Base-by-base conservation (phyloP, 306 rosid species). In the Carpinus viminea region DNA sequence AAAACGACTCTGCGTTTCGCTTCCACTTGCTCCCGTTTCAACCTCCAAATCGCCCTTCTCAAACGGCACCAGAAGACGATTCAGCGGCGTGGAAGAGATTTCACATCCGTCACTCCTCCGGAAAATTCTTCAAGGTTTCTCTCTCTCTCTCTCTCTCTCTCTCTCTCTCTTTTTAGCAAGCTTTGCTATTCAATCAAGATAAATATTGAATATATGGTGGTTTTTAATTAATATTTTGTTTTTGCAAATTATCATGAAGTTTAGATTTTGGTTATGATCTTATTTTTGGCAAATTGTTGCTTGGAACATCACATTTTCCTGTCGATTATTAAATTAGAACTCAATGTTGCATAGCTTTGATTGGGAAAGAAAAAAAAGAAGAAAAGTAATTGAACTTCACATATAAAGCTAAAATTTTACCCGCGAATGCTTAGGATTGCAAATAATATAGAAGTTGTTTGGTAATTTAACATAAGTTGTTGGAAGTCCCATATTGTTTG, bases 61-160 rank as follows among this genome's bases (percentile, higher is more conserved):
- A 85, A 34, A 0, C 64, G 17, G 57, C 60, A 43, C 21, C 87
- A 15, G 82, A 82, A 43, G 62, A 84, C 2, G 95, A 92, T 73
- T 90, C 88, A 1, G 73, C 77, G 48, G 96, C 98, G 1, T 95
- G 98, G 98, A 87, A 80, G 60, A 86, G 79, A 51, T 95, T 95
- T 82, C 97, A 92, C 84, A 75, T n/a, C 60, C 97, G 98, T 28
- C 98, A 95, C 72, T 82, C 92, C 74, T 82, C 98, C 20, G 98
- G 97, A 0, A 95, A 84, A 88, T 95, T 95, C 91, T 95, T 95
- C 86, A 95, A 92, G 97, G 96, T 91, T 46, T 7, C 60, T 52
- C 73, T 31, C 10, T 68, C 31, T 43, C 6, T 51, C 46, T 47
- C 31, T 28, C 2, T 28, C 31, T 28, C 31, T 28, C 31, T 28